Evolutionary conservation across 2,329 filamentous ascomycete genomes (phyloP).

Genomic region (Pleomassaria siparia): DNA sequence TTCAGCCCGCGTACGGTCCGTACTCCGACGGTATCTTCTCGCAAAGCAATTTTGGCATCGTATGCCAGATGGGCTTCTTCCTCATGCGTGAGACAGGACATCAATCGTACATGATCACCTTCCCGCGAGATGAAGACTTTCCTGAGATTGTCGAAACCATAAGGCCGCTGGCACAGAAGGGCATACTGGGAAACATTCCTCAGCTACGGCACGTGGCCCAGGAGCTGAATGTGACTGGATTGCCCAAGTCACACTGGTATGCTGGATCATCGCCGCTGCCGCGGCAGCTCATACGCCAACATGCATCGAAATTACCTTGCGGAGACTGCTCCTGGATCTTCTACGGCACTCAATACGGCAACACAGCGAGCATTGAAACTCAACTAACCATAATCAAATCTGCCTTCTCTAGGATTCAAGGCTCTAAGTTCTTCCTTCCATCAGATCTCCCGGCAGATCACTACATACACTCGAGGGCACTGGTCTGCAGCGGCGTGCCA

Average conservation of each 20-base stretch:
- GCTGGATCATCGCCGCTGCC: slow-evolving; percentile 17
- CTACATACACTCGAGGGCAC: slow-evolving; percentile 40
- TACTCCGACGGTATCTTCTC: slow-evolving; percentile 42
- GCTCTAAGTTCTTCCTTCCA: slow-evolving; percentile 48
- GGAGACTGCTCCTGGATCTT: slow-evolving; percentile 54
- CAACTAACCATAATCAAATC: slow-evolving; percentile 46
- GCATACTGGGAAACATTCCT: slow-evolving; percentile 53
- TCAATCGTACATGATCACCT: slow-evolving; percentile 48
- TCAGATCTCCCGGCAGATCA: slow-evolving; percentile 23
- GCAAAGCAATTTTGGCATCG: slow-evolving; percentile 40
- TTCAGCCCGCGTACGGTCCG: slow-evolving; percentile 41
- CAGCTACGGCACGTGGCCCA: slow-evolving; percentile 49
- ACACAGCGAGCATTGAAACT: slow-evolving; percentile 27
- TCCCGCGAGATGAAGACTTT: slow-evolving; percentile 54
- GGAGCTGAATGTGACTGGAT: slow-evolving; percentile 49
- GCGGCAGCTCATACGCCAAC: slow-evolving; percentile 16
- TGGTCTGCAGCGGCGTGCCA: slow-evolving; percentile 42
- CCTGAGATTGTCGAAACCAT: slow-evolving; percentile 53
- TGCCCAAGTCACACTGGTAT: slow-evolving; percentile 37
- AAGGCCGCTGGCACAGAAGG: slow-evolving; percentile 42
- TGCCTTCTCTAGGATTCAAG: slow-evolving; percentile 47
- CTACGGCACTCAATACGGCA: slow-evolving; percentile 50
- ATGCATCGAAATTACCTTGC: slow-evolving; percentile 15
- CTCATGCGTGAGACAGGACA: slow-evolving; percentile 57
- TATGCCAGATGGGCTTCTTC: slow-evolving; percentile 56